A percentile compares a stretch with the other conserved stretches of the same genome.
phyloP scores from a whole-genome alignment of 495 filamentous ascomycete species.

The Talaromyces borbonicus region DNA sequence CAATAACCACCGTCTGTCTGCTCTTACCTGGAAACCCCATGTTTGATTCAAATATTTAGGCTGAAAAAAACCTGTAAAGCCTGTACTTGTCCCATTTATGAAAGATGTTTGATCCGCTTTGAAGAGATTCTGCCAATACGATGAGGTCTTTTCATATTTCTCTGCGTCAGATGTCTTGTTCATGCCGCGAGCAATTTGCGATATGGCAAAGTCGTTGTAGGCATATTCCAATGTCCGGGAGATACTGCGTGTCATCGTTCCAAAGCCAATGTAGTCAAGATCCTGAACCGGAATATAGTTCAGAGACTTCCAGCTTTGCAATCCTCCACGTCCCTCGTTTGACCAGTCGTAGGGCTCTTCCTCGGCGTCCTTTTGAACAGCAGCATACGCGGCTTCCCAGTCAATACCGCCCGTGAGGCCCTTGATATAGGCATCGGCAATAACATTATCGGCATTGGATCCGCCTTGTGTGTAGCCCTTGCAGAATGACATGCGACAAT shows the following conservation, averaged over 20 bases:
- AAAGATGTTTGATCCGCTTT: conserved; percentile 42
- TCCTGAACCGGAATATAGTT: conserved; percentile 62
- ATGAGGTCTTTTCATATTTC: conserved; percentile 51
- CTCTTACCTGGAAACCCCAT: conserved; percentile 39
- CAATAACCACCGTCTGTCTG: no score
- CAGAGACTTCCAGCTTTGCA: conserved; percentile 56
- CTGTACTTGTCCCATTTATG: conserved; percentile 29
- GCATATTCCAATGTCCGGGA: conserved; percentile 64
- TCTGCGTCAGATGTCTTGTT: conserved; percentile 43
- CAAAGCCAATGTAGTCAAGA: conserved; percentile 62
- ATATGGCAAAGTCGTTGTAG: conserved; percentile 59
- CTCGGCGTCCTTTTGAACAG: conserved; percentile 62
- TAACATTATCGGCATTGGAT: conserved; percentile 64
- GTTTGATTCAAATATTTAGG: conserved; percentile 49
- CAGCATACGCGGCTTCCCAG: conserved; percentile 58
- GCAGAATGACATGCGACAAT: conserved; percentile 58
- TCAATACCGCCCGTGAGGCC: conserved; percentile 51
- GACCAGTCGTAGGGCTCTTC: conserved; percentile 56
- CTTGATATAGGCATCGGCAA: conserved; percentile 69
- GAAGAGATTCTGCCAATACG: conserved; percentile 64
- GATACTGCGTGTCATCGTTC: conserved; percentile 60
- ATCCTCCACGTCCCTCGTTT: conserved; percentile 64
- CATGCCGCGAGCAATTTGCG: conserved; percentile 43
- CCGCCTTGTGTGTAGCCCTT: conserved; percentile 65
- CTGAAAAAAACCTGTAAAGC: conserved; percentile 58